These are phyloP conservation scores for Solanum bulbocastanum DNA, from an alignment of 257 asterid genomes.

Conservation along the genomic window DNA sequence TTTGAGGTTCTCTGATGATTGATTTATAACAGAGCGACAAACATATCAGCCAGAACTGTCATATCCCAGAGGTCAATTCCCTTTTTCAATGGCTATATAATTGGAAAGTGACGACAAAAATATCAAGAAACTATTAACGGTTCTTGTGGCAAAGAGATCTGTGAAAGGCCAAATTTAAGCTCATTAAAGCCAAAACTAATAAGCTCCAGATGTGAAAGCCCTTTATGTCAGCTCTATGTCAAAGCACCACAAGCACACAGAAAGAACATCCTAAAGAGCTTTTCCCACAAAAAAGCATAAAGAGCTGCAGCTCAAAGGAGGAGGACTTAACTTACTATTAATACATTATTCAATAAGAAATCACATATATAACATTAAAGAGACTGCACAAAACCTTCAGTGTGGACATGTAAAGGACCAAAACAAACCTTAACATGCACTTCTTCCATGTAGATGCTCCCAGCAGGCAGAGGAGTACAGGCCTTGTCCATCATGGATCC, in stretches of 20 bases:
- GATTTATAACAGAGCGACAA: neutral
- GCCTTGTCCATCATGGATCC: slow-evolving; percentile 70
- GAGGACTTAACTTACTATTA: neutral
- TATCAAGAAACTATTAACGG: neutral
- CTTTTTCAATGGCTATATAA: neutral
- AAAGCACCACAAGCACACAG: neutral
- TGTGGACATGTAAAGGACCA: neutral
- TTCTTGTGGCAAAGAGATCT: neutral
- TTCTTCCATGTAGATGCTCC: slow-evolving; percentile 87
- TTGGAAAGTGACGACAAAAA: neutral
- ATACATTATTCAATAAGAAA: neutral
- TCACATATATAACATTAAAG: neutral
- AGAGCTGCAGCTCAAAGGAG: neutral
- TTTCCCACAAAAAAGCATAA: neutral
- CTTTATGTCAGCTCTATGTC: neutral
- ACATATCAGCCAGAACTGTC: neutral
- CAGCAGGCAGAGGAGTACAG: slow-evolving; percentile 54
- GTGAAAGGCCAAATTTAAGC: neutral
- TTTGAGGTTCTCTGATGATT: neutral
- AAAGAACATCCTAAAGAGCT: neutral
- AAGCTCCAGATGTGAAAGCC: neutral
- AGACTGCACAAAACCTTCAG: neutral
- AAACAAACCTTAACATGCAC: slow-evolving; percentile 59
- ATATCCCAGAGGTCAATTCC: neutral
- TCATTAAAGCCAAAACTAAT: neutral